These are phyloP conservation scores for Colletotrichum sp. DNA, from an alignment of 2,329 filamentous ascomycete genomes.

Conservation along the genomic window DNA sequence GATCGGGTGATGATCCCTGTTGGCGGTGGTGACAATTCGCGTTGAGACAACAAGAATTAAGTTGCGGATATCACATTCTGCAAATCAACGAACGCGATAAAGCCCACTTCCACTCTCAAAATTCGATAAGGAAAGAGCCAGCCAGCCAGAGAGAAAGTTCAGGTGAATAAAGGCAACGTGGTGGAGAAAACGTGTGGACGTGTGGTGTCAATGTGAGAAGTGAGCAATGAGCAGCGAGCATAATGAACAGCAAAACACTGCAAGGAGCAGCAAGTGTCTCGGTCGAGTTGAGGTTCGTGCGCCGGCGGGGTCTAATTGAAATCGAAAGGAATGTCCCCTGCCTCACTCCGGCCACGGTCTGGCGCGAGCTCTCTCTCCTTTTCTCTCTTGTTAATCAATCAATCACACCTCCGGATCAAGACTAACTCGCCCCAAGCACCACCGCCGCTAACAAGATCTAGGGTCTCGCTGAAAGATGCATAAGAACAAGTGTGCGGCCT, in stretches of 20 bases:
- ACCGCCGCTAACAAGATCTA: not conserved
- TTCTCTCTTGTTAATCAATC: not conserved
- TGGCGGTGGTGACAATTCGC: no score
- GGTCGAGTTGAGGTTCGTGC: not conserved
- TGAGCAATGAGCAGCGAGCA: not conserved
- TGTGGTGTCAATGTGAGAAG: not conserved
- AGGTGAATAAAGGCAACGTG: not conserved
- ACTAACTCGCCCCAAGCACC: not conserved
- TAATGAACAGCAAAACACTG: not conserved
- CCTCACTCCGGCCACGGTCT: not conserved
- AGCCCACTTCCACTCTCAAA: not conserved
- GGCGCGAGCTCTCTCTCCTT: not conserved
- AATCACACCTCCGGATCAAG: constrained; percentile 7
- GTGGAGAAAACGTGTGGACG: not conserved
- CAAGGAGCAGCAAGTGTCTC: not conserved
- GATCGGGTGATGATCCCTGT: not conserved
- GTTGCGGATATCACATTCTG: not conserved
- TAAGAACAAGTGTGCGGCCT: not conserved
- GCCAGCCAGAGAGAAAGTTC: not conserved
- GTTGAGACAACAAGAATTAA: not conserved
- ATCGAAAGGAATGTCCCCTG: not conserved
- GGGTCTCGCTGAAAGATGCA: not conserved
- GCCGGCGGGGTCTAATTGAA: not conserved
- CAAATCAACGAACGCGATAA: not conserved
- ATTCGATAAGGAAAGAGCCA: not conserved